phyloP scores from a whole-genome alignment of 1,284 basidiomycete species.

The Takashimella koratensis region DNA sequence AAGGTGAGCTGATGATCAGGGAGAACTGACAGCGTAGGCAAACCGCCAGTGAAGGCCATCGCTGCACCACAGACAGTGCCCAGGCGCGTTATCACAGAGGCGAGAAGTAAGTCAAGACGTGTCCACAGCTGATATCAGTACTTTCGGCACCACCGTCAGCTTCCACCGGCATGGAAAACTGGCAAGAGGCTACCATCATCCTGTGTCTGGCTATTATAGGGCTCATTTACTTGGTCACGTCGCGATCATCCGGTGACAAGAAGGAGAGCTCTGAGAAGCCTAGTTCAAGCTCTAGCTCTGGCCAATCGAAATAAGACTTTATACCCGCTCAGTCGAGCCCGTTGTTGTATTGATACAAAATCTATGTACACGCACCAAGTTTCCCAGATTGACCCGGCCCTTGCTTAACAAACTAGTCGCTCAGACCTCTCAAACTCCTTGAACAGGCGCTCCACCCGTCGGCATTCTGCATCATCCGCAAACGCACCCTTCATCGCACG shows the following conservation, averaged over 20 bases:
- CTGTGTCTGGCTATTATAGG: constrained; percentile 33
- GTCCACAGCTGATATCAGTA: background rate
- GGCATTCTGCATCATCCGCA: constrained; percentile 6
- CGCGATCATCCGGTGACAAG: constrained; percentile 13
- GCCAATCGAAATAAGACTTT: too few relatives aligned
- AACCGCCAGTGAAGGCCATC: too few relatives aligned
- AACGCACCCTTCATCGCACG: constrained; percentile 21
- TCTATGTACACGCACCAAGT: too few relatives aligned
- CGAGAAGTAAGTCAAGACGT: background rate
- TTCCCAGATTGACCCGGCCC: too few relatives aligned
- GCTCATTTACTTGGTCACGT: constrained; percentile 31
- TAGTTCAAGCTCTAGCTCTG: too few relatives aligned
- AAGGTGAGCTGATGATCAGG: background rate
- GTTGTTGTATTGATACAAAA: too few relatives aligned
- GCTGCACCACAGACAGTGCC: background rate
- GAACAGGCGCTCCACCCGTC: constrained; percentile 1
- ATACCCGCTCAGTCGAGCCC: too few relatives aligned
- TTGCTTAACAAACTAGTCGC: too few relatives aligned
- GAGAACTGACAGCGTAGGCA: background rate
- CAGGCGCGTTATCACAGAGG: background rate
- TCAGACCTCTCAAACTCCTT: constrained; percentile 4
- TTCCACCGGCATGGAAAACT: constrained; percentile 25
- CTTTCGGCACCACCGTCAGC: background rate
- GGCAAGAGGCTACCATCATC: constrained; percentile 41
- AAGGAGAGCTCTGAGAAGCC: too few relatives aligned